Evolutionary conservation across 2,329 filamentous ascomycete species (phyloP), one percentile per base, ranked within the genome.

Genomic region (Drechslerella stenobrocha): DNA sequence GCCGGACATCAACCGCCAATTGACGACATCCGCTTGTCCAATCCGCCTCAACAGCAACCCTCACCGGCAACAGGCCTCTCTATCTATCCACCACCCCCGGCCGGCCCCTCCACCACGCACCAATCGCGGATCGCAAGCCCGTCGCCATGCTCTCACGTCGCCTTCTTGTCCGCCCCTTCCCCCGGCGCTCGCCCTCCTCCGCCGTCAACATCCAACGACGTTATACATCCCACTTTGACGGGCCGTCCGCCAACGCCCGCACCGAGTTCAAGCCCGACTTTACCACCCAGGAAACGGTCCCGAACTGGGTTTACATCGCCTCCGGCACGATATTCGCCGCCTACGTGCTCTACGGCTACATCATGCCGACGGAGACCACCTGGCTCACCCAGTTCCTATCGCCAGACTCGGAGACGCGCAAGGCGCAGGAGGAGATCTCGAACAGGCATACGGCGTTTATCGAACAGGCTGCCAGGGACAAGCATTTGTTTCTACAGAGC

Each of bases 391-490:
- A 37, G 53, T 59, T 30, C 2, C 28, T 67, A 42, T 60, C 63
- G 20, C 37, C 28, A 7, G 50, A 50, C 40, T 40, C 11, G 7
- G 23, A 34, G 26, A 40, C 35, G 22, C 24, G 50, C 23, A 51
- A 67, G 44, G 55, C 50, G 18, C 48, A 67, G 35, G 63, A 60
- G 44, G 63, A 67, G 63, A 67, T 59, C 22, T 55, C 63, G 45
- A 67, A 67, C 37, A n/a, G 63, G 44, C 63, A 67, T 35, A 60
- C 55, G 8, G 30, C 13, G 20, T 56, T 60, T 40, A 55, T 67
- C 2, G 63, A 67, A 26, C 63, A 67, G 63, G 63, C 63, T 23
- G 50, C 48, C 2, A 44, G 40, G 45, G 63, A 67, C 52, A 60
- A 59, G 22, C 55, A 60, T 60, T 34, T 67, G 45, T 52, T 67